Conservation (phyloP, 2,329 filamentous ascomycete genomes). For the Ascochyta viciae-villosae region DNA sequence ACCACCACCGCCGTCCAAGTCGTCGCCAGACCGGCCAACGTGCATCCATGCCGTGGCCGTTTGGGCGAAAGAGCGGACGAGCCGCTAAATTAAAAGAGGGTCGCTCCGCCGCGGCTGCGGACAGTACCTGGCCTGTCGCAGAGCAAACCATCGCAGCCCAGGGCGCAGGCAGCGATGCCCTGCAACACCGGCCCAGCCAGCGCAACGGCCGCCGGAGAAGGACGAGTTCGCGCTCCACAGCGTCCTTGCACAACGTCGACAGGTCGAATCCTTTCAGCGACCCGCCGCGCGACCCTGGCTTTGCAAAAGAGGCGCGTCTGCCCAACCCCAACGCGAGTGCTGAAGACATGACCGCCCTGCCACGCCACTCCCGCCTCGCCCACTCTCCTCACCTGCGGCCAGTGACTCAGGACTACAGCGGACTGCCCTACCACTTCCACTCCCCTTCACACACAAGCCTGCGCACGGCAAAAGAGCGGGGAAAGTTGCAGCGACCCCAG, state of each 20-base stretch:
- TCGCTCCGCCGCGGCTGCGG: constrained; percentile 57
- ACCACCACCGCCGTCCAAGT: constrained; percentile 7
- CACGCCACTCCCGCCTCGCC: constrained; percentile 48
- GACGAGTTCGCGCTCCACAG: constrained; percentile 41
- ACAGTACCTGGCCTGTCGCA: constrained; percentile 52
- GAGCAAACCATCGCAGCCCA: constrained; percentile 27
- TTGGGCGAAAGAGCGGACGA: constrained; percentile 75
- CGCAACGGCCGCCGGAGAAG: constrained; percentile 41
- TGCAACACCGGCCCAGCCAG: constrained; percentile 34
- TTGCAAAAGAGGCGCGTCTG: constrained; percentile 27
- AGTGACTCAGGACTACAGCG: constrained; percentile 49
- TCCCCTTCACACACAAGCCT: constrained; percentile 47
- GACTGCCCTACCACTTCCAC: constrained; percentile 55
- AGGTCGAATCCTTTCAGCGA: constrained; percentile 25
- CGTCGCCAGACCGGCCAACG: constrained; percentile 11
- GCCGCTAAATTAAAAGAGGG: constrained; percentile 59
- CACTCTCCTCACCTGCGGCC: constrained; percentile 58
- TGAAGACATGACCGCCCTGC: constrained; percentile 58
- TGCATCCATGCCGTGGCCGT: constrained; percentile 78
- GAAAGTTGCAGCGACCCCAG: constrained; percentile 55
- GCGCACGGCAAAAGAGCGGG: constrained; percentile 49
- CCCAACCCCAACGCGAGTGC: constrained; percentile 40
- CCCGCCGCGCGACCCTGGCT: constrained; percentile 28
- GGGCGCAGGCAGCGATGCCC: constrained; percentile 31
- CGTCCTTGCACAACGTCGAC: constrained; percentile 42